Conservation (phyloP, 371 early-diverging fungal genomes). For the Catenaria anguillulae region DNA sequence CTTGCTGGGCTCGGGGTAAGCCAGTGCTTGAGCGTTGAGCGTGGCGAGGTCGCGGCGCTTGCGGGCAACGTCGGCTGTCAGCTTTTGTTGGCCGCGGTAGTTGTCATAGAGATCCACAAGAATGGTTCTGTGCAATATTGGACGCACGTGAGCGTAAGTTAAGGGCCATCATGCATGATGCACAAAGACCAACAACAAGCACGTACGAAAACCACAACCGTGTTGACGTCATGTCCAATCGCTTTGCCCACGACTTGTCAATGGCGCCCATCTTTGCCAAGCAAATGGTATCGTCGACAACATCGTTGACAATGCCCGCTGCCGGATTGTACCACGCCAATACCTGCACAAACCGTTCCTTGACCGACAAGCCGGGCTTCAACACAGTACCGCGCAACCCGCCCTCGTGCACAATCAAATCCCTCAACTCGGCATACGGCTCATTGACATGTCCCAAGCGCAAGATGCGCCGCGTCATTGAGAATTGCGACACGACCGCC, state of each 20-base stretch:
- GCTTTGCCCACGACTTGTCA: conserved; percentile 11
- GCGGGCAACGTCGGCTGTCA: neutral
- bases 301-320: conserved; percentile 41
- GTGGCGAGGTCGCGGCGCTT: neutral
- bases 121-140: neutral
- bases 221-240: conserved; percentile 7
- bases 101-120: neutral
- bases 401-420: conserved; percentile 12
- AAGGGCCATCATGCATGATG: too few species aligned
- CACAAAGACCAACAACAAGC: neutral
- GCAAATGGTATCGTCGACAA: conserved; percentile 61
- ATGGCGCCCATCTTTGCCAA: conserved; percentile 51
- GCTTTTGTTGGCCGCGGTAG: neutral
- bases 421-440: conserved; percentile 28
- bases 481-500: conserved; percentile 46
- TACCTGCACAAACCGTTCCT: neutral
- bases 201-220: neutral
- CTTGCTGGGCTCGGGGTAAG: too few species aligned
- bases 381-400: neutral
- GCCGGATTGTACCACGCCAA: conserved; percentile 15
- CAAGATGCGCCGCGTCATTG: conserved; percentile 54
- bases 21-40: conserved; percentile 2
- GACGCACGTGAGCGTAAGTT: neutral
- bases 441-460: conserved; percentile 48
- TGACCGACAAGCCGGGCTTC: conserved; percentile 9